These are phyloP conservation scores for Tricholoma sp. DNA, from an alignment of 768 basidiomycete genomes.

Conservation along the genomic window DNA sequence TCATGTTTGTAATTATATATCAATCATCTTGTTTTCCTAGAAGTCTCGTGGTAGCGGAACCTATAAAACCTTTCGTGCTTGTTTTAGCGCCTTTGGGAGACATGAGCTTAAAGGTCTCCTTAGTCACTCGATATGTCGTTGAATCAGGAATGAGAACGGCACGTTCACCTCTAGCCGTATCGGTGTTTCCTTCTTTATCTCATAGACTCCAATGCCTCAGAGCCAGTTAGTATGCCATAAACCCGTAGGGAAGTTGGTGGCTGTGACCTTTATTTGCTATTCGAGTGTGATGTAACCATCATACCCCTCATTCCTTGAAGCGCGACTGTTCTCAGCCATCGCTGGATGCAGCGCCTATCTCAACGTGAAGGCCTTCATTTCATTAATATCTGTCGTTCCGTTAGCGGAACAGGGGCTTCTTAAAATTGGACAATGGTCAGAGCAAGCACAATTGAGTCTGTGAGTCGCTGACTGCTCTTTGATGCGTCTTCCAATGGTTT, in stretches of 20 bases:
- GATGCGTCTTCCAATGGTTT: conserved; percentile 10
- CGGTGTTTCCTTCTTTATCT: too few relatives aligned
- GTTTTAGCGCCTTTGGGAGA: background rate
- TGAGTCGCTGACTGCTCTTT: conserved; percentile 15
- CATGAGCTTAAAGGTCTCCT: background rate
- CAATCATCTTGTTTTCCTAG: conserved; percentile 15
- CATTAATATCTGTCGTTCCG: background rate
- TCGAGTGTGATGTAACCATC: conserved; percentile 10
- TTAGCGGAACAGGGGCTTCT: background rate
- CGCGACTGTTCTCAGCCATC: conserved; percentile 5
- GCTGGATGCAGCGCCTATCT: background rate
- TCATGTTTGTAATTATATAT: conserved; percentile 13
- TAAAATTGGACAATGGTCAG: conserved; percentile 17
- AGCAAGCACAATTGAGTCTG: conserved; percentile 20
- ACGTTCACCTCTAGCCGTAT: too few relatives aligned
- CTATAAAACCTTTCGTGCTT: background rate
- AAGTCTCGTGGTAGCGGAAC: background rate
- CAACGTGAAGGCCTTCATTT: conserved; percentile 4
- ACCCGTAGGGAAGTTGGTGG: too few relatives aligned
- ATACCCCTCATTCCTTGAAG: background rate
- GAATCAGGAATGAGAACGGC: too few relatives aligned
- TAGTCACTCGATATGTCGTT: too few relatives aligned
- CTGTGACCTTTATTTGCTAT: conserved; percentile 10
- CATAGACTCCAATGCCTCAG: too few relatives aligned
- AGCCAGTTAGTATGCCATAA: too few relatives aligned